phyloP scores from a whole-genome alignment of 2,329 filamentous ascomycete genomes.

The Capronia coronata region DNA sequence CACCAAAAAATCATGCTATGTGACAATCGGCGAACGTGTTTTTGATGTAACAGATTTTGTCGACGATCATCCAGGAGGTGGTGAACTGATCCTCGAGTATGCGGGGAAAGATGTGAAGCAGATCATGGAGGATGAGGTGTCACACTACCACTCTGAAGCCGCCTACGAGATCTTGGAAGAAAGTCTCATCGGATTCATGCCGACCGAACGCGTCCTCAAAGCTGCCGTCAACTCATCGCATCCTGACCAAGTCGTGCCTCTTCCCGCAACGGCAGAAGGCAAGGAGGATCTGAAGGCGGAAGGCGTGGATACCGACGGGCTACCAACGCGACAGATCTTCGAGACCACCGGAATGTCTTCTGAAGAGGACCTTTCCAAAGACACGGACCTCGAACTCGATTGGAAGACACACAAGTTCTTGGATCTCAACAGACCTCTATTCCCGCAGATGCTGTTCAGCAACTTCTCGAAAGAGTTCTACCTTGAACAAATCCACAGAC shows the following conservation, averaged over 20 bases:
- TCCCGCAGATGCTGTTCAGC: slow-evolving; percentile 81
- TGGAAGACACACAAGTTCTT: slow-evolving; percentile 92
- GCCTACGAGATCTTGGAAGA: slow-evolving; percentile 97
- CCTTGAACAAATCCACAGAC: slow-evolving; percentile 89
- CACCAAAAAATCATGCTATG: slow-evolving; percentile 77
- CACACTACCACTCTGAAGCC: slow-evolving; percentile 79
- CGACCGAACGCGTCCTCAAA: slow-evolving; percentile 52
- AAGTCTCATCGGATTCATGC: slow-evolving; percentile 72
- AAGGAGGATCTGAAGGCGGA: slow-evolving; percentile 40
- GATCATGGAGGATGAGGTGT: slow-evolving; percentile 75
- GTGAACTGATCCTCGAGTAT: slow-evolving; percentile 81
- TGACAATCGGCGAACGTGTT: slow-evolving; percentile 81
- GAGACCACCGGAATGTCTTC: slow-evolving; percentile 75
- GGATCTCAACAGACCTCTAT: slow-evolving; percentile 74
- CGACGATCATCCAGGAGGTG: slow-evolving; percentile 82
- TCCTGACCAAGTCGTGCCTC: slow-evolving; percentile 47
- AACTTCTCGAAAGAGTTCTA: slow-evolving; percentile 96
- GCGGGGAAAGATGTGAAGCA: slow-evolving; percentile 77
- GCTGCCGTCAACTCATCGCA: slow-evolving; percentile 43
- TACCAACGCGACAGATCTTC: slow-evolving; percentile 36
- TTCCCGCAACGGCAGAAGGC: slow-evolving; percentile 46
- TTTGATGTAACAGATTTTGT: slow-evolving; percentile 93
- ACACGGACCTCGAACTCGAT: slow-evolving; percentile 69
- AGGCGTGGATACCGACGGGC: slow-evolving; percentile 43
- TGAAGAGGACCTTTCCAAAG: slow-evolving; percentile 76